Percentiles rank a stretch among this genome's conserved stretches.
Conservation (phyloP, 2,329 filamentous ascomycete species). For the Pseudocercospora macadamiae region DNA sequence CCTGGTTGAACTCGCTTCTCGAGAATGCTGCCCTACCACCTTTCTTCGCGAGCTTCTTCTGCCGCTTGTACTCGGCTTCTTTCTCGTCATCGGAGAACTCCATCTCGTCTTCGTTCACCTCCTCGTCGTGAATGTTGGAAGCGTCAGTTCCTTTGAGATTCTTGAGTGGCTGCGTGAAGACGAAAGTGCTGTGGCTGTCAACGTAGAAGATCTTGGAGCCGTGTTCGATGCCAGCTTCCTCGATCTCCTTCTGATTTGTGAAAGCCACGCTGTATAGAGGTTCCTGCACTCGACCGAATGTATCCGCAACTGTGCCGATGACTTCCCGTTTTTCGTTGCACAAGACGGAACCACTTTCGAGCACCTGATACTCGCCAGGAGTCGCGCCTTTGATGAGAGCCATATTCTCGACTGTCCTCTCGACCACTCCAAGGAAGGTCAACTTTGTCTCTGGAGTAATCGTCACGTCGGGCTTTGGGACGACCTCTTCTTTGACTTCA, state of each 20-base stretch:
- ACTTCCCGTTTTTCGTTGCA: conserved; percentile 76
- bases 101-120: conserved; percentile 79
- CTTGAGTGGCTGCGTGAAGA: conserved; percentile 83
- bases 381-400: conserved; percentile 77
- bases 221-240: conserved; percentile 65
- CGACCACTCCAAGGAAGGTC: conserved; percentile 72
- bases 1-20: conserved; percentile 26
- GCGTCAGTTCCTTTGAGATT: conserved; percentile 86
- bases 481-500: conserved; percentile 60
- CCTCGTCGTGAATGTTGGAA: conserved; percentile 92
- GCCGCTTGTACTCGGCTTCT: conserved; percentile 61
- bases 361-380: conserved; percentile 79
- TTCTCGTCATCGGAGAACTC: conserved; percentile 98
- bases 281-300: conserved; percentile 80
- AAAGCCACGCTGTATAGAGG: conserved; percentile 86
- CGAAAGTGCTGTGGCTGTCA: conserved; percentile 74
- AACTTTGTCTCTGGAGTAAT: conserved; percentile 78
- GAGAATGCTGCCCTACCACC: conserved; percentile 29
- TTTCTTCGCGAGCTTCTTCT: conserved; percentile 40
- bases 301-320: conserved; percentile 79
- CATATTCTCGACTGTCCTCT: conserved; percentile 77
- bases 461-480: conserved; percentile 71
- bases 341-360: conserved; percentile 81
- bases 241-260: conserved; percentile 67
- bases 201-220: conserved; percentile 80